These are phyloP conservation scores for Orbilia ellipsospora DNA, from an alignment of 2,329 filamentous ascomycete species.

Conservation along the genomic window DNA sequence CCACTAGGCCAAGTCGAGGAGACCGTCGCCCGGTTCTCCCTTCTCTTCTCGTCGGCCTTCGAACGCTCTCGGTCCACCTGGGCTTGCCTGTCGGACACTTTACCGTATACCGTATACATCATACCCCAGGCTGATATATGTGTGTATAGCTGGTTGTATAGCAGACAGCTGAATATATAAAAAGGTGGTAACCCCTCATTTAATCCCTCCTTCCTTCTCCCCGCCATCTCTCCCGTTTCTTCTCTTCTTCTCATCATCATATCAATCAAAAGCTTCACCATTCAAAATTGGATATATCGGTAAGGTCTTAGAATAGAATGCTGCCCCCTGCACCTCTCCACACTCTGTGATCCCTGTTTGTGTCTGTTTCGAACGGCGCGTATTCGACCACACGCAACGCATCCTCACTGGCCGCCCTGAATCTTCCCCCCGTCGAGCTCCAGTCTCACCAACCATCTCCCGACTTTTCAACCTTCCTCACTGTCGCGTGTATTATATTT, in stretches of 20 bases:
- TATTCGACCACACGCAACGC: constrained; percentile 22
- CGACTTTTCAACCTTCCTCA: constrained; percentile 3
- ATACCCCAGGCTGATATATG: no score
- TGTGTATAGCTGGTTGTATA: no score
- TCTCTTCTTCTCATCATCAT: neutral
- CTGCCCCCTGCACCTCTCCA: neutral
- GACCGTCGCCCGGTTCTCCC: neutral
- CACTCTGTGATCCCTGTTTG: constrained; percentile 10
- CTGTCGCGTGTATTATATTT: constrained; percentile 12
- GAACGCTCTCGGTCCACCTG: no score
- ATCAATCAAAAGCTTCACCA: neutral
- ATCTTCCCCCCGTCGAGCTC: neutral
- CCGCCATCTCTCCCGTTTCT: constrained; percentile 2
- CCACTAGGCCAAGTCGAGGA: no score
- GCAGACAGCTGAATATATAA: neutral
- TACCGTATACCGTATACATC: no score
- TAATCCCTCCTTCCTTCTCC: neutral
- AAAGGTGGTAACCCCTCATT: neutral
- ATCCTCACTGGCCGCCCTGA: constrained; percentile 17
- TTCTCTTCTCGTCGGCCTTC: neutral
- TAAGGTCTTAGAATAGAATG: neutral
- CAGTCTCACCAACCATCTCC: constrained; percentile 18
- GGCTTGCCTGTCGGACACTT: no score
- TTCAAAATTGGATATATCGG: constrained; percentile 10
- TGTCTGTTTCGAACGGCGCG: constrained; percentile 34